Conservation (phyloP, 257 asterid species). For the Nemophila menziesii region DNA sequence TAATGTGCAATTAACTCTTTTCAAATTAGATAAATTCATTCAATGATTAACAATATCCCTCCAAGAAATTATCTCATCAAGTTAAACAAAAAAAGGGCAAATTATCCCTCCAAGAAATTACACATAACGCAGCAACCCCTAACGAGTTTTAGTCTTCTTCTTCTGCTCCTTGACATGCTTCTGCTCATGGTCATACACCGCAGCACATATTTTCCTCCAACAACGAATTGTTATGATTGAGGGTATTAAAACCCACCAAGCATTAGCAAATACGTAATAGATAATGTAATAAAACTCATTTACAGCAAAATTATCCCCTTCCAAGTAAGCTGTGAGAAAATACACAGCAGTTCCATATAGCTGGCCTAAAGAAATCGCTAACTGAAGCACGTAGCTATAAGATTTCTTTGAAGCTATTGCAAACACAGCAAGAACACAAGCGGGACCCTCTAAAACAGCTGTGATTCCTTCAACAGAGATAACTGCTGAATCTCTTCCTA, state of each 20-base stretch:
- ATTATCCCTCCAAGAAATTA: not conserved
- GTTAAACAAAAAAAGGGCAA: not conserved
- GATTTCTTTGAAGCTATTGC: constrained; percentile 76
- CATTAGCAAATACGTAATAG: constrained; percentile 56
- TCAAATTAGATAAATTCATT: too few species aligned
- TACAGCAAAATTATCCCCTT: constrained; percentile 75
- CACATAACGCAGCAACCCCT: constrained; percentile 5
- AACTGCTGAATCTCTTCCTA: constrained; percentile 53
- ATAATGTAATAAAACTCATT: constrained; percentile 41
- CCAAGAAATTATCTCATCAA: not conserved
- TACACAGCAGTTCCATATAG: constrained; percentile 75
- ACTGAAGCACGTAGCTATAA: constrained; percentile 54
- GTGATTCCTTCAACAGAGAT: constrained; percentile 78
- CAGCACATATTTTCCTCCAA: constrained; percentile 74
- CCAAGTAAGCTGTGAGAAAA: constrained; percentile 56
- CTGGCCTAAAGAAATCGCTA: constrained; percentile 77
- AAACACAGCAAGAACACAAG: constrained; percentile 65
- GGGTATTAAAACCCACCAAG: constrained; percentile 78
- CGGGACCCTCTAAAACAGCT: constrained; percentile 73
- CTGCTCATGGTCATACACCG: constrained; percentile 38
- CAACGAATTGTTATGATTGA: constrained; percentile 38
- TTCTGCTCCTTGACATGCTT: too few species aligned
- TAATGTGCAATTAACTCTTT: too few species aligned
- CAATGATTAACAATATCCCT: not conserved
- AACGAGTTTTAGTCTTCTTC: constrained; percentile 46